Conservation (phyloP, 345 rosid genomes). For the Salix arbutifolia region DNA sequence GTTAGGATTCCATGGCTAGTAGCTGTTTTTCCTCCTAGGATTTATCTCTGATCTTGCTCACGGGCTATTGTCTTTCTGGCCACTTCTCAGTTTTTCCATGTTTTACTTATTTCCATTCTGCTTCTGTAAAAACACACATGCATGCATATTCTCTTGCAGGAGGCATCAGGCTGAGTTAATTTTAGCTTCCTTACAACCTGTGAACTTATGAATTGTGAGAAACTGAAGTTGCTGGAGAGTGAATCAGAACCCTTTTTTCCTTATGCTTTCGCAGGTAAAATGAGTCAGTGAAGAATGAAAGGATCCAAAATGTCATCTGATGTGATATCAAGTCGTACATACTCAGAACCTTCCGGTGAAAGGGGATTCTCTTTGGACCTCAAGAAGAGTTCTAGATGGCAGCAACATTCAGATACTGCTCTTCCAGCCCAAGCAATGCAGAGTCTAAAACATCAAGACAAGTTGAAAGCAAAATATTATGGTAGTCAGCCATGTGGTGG, state of each 20-base stretch:
- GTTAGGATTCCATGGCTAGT: not conserved
- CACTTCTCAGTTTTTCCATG: not conserved
- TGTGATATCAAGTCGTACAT: conserved; percentile 19
- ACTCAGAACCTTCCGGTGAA: conserved; percentile 9
- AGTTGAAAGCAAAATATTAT: conserved; percentile 26
- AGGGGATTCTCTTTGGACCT: conserved; percentile 35
- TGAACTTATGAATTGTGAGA: not conserved
- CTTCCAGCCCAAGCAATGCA: conserved; percentile 19
- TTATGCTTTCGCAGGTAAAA: conserved; percentile 5
- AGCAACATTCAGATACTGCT: conserved; percentile 33
- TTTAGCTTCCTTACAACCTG: not conserved
- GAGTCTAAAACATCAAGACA: conserved; percentile 30
- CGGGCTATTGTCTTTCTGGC: not conserved
- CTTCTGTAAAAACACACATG: not conserved
- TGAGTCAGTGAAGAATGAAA: conserved; percentile 11
- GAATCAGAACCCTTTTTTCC: not conserved
- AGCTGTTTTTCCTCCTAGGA: not conserved
- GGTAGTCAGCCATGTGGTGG: conserved; percentile 6
- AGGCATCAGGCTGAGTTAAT: not conserved
- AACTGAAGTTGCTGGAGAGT: not conserved
- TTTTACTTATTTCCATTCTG: not conserved
- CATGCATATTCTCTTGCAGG: not conserved
- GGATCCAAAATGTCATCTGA: conserved; percentile 19
- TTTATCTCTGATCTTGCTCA: not conserved
- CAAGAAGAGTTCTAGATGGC: conserved; percentile 35